Base-by-base conservation (phyloP, 805 yeast species). In the Starmerella stellata region DNA sequence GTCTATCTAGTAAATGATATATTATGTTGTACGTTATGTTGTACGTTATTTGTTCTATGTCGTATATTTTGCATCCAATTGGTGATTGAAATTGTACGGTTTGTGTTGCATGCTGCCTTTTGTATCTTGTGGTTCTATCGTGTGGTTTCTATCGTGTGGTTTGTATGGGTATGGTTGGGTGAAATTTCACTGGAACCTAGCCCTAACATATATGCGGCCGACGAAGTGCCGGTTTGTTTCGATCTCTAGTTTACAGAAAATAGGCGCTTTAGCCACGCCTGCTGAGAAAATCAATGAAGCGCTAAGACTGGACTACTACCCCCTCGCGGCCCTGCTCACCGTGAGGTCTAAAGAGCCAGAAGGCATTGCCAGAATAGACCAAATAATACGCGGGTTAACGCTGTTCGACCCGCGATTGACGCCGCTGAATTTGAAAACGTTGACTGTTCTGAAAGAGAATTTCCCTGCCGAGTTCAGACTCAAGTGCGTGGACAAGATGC, bases 331-430 rank as follows among this genome's bases (percentile, higher is more conserved):
- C 21, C n/a, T 45, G 17, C 16, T 42, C 3, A 32, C 37, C 11
- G 13, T 40, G 20, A 11, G 24, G 3, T 15, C 13, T 15, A 24
- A 30, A 18, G 8, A 14, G n/a, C 37, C 18, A 8, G 32, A 5
- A 7, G 32, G 32, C 11, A 29, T 13, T 15, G 8, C 9, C 7
- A 29, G 19, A 8, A 29, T 29, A 15, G 37, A 32, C 15, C 28
- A 17, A 2, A 25, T 46, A 3, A 37, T 44, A 1, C 38, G 41
- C 11, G 51, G 51, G 15, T 37, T 47, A 18, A n/a, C 32, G 11
- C 39, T 21, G 3, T 46, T 31, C 28, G 46, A 47, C 25, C 44
- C 51, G 7, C 44, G 44, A 21, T 37, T 42, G 18, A 38, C 43
- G 3, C 51, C 49, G 1, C 28, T 46, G 3, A 36, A 46, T 21